Base-by-base conservation (phyloP, 768 basidiomycete genomes). In the Leucosporidium yakuticum region DNA sequence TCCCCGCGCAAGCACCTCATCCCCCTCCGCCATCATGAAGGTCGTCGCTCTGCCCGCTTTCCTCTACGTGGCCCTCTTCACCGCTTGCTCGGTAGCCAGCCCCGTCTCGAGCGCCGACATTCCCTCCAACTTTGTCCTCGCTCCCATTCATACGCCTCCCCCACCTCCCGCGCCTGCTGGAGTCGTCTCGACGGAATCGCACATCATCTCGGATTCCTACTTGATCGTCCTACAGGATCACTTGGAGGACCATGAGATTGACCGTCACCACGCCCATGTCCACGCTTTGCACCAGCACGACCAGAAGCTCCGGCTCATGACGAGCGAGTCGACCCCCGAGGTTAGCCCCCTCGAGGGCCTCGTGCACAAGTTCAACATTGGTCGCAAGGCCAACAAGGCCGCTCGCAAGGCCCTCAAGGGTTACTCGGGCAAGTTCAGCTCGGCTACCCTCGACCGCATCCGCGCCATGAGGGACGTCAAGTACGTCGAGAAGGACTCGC, bases 401-500 rank as follows among this genome's bases (percentile, higher is more conserved):
- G 34, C 39, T 44, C 39, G 39, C 32, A 63, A 66, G 32, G 53
- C 59, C 47, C 55, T 74, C 59, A 70, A 70, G 60, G 76, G 76
- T 17, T 76, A 76, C 69, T 49, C 74, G 44, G 76, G 76, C 34
- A 54, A 65, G 53, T 76, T 76, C 68, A 31, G 57, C 25, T 79
- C 84, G 34, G 76, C 78, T 36, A 87, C 88, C 53, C 77, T 99
- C 60, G 84, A 90, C 63, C 83, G 84, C 75, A 86, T 99, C 77
- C 84, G 95, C 62, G 79, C 83, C 60, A 83, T 87, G 82, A 92
- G 92, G 15, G 93, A 95, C 78, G 94, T 99, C 39, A 88, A 86
- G 23, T 95, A 88, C 76, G 82, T 99, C 62, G 96, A 99, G 83
- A 85, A 83, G 65, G 96, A 99, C 83, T 93, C 96, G 81, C 81